Conservation (phyloP, 106 monocot genomes). For the Iris macrosiphon region DNA sequence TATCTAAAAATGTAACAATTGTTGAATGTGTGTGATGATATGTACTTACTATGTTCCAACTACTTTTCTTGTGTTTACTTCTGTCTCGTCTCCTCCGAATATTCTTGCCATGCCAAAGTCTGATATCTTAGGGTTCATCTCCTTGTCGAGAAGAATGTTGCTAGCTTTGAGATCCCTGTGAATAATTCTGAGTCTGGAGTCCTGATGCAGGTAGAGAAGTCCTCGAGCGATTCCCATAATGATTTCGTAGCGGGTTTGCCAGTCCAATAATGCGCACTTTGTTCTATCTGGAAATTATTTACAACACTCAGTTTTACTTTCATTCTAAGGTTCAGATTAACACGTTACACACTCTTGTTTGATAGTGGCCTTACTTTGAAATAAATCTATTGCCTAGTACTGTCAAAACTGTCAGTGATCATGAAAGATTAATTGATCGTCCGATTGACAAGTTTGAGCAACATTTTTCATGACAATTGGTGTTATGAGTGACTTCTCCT, state of each 20-base stretch:
- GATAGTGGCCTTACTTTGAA: too few species aligned
- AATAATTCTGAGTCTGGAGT: slow-evolving; percentile 35
- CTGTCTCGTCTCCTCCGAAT: slow-evolving; percentile 22
- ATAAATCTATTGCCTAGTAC: too few species aligned
- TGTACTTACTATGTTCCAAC: slow-evolving; percentile 33
- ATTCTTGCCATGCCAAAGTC: slow-evolving; percentile 52
- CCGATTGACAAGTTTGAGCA: too few species aligned
- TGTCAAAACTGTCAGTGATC: too few species aligned
- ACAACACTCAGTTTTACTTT: too few species aligned
- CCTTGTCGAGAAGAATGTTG: slow-evolving; percentile 41
- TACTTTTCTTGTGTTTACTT: slow-evolving; percentile 22
- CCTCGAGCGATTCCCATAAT: slow-evolving; percentile 38
- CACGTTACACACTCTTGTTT: too few species aligned
- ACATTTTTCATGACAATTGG: too few species aligned
- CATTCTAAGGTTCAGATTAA: too few species aligned
- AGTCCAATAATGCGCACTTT: slow-evolving; percentile 12
- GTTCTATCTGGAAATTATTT: not conserved
- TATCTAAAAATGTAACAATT: not conserved
- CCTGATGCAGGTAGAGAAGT: slow-evolving; percentile 45
- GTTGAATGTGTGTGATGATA: not conserved
- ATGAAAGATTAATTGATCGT: too few species aligned
- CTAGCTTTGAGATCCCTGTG: slow-evolving; percentile 50
- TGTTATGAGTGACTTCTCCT: too few species aligned
- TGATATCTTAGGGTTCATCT: slow-evolving; percentile 50
- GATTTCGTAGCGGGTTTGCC: slow-evolving; percentile 28